phyloP scores from a whole-genome alignment of 495 filamentous ascomycete species.

The Echria macrotheca region DNA sequence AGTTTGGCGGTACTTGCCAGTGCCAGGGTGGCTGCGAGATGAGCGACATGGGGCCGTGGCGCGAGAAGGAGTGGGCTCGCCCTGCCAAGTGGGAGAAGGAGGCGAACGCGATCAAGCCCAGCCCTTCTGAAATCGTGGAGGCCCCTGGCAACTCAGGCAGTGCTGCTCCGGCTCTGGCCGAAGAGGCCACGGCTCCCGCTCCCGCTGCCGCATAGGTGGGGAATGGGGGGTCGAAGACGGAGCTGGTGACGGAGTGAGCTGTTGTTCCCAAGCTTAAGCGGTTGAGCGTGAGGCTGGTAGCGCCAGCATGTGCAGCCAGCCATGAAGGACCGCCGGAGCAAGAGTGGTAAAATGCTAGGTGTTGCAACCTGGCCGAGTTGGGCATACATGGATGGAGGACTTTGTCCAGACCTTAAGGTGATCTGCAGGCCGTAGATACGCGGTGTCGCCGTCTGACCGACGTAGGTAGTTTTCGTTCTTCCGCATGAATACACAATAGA shows the following conservation, averaged over 20 bases:
- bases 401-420: too few species aligned
- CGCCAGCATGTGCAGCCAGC: too few species aligned
- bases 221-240: not conserved
- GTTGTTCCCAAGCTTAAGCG: not conserved
- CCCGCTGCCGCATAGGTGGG: conserved; percentile 26
- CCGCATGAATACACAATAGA: not conserved
- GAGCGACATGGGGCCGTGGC: conserved; percentile 90
- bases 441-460: too few species aligned
- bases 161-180: conserved; percentile 8
- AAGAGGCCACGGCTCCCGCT: conserved; percentile 28
- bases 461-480: not conserved
- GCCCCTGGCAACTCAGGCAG: conserved; percentile 15
- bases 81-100: conserved; percentile 63
- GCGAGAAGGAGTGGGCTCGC: conserved; percentile 66
- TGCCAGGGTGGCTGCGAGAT: conserved; percentile 81
- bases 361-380: too few species aligned
- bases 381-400: too few species aligned
- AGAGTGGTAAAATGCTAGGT: too few species aligned
- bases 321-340: too few species aligned
- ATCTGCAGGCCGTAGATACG: too few species aligned
- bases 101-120: conserved; percentile 22
- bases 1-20: conserved; percentile 78
- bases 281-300: too few species aligned
- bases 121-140: conserved; percentile 20
- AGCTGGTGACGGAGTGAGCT: not conserved